These are phyloP conservation scores for Fusarium odoratissimum DNA, from an alignment of 2,329 filamentous ascomycete species.

Conservation along the genomic window DNA sequence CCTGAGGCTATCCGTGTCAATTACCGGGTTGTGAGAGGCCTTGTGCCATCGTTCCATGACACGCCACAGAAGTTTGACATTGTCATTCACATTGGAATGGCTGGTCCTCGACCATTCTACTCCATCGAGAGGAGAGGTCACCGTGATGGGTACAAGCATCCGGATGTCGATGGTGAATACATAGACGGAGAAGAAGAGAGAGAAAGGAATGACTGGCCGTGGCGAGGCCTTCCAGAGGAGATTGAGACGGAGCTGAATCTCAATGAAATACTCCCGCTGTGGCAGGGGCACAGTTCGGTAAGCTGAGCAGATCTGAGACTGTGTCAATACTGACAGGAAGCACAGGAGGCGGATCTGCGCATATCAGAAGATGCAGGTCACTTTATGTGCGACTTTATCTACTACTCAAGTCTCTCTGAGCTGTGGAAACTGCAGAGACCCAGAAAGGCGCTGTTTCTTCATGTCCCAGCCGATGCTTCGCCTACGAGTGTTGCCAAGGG, in stretches of 20 bases:
- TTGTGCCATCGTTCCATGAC: constrained; percentile 73
- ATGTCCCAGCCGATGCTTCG: constrained; percentile 73
- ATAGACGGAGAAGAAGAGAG: constrained; percentile 66
- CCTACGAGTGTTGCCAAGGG: constrained; percentile 61
- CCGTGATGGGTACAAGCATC: constrained; percentile 76
- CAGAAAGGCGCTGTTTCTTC: constrained; percentile 73
- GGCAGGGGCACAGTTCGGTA: constrained; percentile 65
- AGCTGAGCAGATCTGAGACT: constrained; percentile 28
- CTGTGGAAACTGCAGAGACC: constrained; percentile 60
- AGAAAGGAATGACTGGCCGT: constrained; percentile 63
- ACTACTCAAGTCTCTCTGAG: constrained; percentile 74
- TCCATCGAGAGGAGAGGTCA: constrained; percentile 77
- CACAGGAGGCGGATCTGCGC: constrained; percentile 60
- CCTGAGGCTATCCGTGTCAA: constrained; percentile 75
- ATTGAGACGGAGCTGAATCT: constrained; percentile 68
- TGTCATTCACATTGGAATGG: constrained; percentile 84
- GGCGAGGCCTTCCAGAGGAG: constrained; percentile 65
- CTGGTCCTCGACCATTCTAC: constrained; percentile 72
- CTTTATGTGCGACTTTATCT: constrained; percentile 84
- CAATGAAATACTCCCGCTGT: constrained; percentile 66
- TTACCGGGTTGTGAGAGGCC: constrained; percentile 72
- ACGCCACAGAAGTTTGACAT: constrained; percentile 65
- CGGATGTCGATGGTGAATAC: constrained; percentile 75
- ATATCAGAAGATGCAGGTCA: constrained; percentile 77
- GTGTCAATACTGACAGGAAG: constrained; percentile 21